A percentile compares a stretch with the other conserved stretches of the same genome.
These are phyloP conservation scores for Saturnispora serradocipensis DNA, from an alignment of 805 yeast genomes.

Conservation along the genomic window DNA sequence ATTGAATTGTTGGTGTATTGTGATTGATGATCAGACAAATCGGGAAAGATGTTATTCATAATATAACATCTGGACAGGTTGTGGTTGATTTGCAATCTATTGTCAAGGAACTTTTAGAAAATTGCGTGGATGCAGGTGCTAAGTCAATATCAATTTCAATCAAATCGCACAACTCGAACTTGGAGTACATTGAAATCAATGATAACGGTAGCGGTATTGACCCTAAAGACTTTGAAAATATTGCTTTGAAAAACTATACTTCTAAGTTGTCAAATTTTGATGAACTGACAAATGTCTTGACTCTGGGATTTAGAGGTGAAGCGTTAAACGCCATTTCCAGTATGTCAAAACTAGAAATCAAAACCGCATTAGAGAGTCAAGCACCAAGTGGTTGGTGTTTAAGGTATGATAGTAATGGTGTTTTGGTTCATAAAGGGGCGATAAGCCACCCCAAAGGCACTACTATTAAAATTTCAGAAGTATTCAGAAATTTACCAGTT, in stretches of 20 bases:
- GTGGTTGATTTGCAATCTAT: constrained; percentile 69
- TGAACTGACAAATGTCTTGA: constrained; percentile 39
- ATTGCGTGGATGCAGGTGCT: constrained; percentile 73
- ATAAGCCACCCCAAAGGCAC: constrained; percentile 65
- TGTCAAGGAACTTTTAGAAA: constrained; percentile 81
- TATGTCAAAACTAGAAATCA: constrained; percentile 38
- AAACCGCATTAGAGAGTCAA: constrained; percentile 37
- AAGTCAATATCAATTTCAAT: constrained; percentile 59
- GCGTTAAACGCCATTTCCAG: constrained; percentile 66
- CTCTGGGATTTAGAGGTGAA: constrained; percentile 76
- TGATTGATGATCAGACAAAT: constrained; percentile 1
- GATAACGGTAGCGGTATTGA: constrained; percentile 66
- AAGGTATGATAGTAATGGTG: constrained; percentile 48
- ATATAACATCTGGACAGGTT: constrained; percentile 89
- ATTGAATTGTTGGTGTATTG: not conserved
- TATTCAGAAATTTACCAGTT: constrained; percentile 74
- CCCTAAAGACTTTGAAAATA: constrained; percentile 38
- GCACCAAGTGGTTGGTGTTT: constrained; percentile 53
- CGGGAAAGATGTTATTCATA: constrained; percentile 46
- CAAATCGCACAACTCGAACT: constrained; percentile 30
- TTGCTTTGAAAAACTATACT: constrained; percentile 59
- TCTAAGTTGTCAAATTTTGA: constrained; percentile 53
- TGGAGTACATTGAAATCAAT: constrained; percentile 55
- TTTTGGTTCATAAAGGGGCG: constrained; percentile 27
- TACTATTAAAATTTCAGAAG: constrained; percentile 40